Conservation (phyloP, 106 monocot species). For the Dendrobium huoshanense region DNA sequence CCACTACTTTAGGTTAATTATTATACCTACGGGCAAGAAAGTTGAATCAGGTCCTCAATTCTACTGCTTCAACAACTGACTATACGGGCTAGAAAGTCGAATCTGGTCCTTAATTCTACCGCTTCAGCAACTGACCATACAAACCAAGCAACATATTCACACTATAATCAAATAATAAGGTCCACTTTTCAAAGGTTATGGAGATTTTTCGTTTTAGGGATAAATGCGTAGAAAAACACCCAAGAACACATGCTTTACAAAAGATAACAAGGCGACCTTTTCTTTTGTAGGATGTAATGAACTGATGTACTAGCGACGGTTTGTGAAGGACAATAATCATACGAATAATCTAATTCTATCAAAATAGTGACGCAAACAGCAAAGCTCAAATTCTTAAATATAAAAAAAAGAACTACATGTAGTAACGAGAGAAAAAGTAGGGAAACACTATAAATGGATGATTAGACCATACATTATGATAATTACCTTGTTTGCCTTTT, state of each 20-base stretch:
- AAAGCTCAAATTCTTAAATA: slow-evolving; percentile 1
- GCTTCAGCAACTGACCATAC: too few relatives aligned
- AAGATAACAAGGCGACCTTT: neutral
- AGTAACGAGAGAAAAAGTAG: neutral
- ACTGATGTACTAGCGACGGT: neutral
- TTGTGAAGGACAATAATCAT: neutral
- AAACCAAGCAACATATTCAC: too few relatives aligned
- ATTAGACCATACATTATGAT: neutral
- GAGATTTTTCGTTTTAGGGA: neutral
- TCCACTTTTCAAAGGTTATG: neutral
- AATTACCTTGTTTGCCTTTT: slow-evolving; percentile 82
- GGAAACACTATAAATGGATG: neutral
- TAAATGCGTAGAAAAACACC: neutral
- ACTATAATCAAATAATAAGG: too few relatives aligned
- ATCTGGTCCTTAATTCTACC: too few relatives aligned
- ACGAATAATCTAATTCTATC: neutral
- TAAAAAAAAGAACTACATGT: neutral
- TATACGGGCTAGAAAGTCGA: too few relatives aligned
- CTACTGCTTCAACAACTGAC: too few relatives aligned
- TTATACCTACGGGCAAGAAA: too few relatives aligned
- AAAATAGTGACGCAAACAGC: neutral
- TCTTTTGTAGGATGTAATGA: neutral
- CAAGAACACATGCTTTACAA: neutral
- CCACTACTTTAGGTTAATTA: too few relatives aligned
- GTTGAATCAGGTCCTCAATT: too few relatives aligned